Conservation (phyloP, 805 yeast species). For the Metahyphopichia silvanorum region DNA sequence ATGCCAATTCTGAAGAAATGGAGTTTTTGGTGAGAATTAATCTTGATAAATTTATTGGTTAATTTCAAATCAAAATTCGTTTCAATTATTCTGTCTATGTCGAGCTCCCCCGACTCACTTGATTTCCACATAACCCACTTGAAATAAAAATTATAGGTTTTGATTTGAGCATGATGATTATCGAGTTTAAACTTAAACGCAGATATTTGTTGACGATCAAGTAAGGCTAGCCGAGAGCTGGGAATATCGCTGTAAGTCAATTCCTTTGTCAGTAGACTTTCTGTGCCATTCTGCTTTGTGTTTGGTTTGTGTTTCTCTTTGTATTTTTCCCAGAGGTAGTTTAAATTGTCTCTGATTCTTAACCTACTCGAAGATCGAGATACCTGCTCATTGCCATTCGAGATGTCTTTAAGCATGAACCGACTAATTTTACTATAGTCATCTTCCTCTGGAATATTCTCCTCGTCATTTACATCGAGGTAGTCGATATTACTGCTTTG, state of each 20-base stretch:
- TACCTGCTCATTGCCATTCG: no score
- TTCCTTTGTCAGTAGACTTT: not conserved
- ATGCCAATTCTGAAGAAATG: slow-evolving; percentile 12
- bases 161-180: slow-evolving; percentile 5
- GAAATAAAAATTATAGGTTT: slow-evolving; percentile 14
- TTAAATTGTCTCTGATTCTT: slow-evolving; percentile 3
- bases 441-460: not conserved
- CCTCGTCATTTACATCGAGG: not conserved
- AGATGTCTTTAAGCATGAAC: no score
- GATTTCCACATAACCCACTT: slow-evolving; percentile 15
- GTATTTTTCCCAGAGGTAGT: not conserved
- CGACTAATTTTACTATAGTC: not conserved
- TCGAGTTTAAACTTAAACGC: slow-evolving; percentile 12
- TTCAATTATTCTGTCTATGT: slow-evolving; percentile 10
- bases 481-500: not conserved
- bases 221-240: slow-evolving; percentile 12
- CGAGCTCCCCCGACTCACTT: no score
- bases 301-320: not conserved
- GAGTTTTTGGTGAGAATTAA: slow-evolving; percentile 6
- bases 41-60: slow-evolving; percentile 3
- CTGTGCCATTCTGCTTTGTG: slow-evolving; percentile 1
- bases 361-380: slow-evolving; percentile 1
- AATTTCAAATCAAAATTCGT: slow-evolving; percentile 9
- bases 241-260: slow-evolving; percentile 13
- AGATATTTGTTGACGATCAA: slow-evolving; percentile 8